A percentile compares a stretch with the other conserved stretches of the same genome.
These are phyloP conservation scores for Coemansia sp. DNA, from an alignment of 192 early-diverging fungal species.

Conservation along the genomic window DNA sequence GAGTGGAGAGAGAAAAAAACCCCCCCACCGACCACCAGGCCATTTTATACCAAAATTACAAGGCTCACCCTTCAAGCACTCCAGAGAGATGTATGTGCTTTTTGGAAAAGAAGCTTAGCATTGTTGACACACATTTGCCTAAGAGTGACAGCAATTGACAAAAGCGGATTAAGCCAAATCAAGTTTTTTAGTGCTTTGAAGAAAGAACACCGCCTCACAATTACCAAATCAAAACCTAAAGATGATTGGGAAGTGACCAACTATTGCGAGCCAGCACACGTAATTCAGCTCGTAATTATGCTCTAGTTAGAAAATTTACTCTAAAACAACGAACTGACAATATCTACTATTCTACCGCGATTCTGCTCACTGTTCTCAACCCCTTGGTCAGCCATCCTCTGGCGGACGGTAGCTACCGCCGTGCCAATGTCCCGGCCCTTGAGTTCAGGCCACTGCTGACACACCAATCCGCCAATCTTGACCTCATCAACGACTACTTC, in stretches of 20 bases:
- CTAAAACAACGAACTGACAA: slow-evolving; percentile 31
- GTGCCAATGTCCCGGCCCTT: slow-evolving; percentile 37
- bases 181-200: no score
- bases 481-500: slow-evolving; percentile 26
- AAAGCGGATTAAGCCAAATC: no score
- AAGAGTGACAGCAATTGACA: no score
- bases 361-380: slow-evolving; percentile 40
- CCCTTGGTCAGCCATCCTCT: slow-evolving; percentile 28
- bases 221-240: no score
- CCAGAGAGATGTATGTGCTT: no score
- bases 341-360: slow-evolving; percentile 25
- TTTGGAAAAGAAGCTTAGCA: no score
- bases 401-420: slow-evolving; percentile 29
- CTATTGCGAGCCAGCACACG: not conserved
- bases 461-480: slow-evolving; percentile 48
- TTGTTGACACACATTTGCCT: no score
- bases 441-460: slow-evolving; percentile 42
- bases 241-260: no score
- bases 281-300: not conserved
- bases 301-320: no score
- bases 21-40: not conserved
- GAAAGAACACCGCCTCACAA: no score
- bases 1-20: no score
- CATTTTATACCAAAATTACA: not conserved
- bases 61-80: no score